A percentile compares a stretch with the other conserved stretches of the same genome.
phyloP scores from a whole-genome alignment of 805 yeast species.

The Candida gorgasii region DNA sequence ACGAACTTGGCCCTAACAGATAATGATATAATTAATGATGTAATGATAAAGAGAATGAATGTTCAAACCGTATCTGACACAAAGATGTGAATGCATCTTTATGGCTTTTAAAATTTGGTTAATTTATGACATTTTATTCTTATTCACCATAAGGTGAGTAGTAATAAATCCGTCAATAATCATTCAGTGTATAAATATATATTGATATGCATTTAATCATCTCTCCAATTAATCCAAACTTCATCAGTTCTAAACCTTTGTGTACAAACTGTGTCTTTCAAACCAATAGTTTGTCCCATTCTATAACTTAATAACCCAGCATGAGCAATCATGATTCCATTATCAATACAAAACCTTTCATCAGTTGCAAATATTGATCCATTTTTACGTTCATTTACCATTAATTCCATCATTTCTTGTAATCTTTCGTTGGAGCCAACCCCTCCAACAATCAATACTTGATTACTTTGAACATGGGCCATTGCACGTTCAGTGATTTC shows the following conservation, averaged over 20 bases:
- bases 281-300: conserved; percentile 65
- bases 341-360: conserved; percentile 95
- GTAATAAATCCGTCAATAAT: conserved; percentile 7
- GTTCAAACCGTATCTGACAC: conserved; percentile 37
- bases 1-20: conserved; percentile 10
- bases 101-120: conserved; percentile 12
- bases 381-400: conserved; percentile 81
- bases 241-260: conserved; percentile 95
- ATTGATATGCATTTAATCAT: conserved; percentile 33
- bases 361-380: conserved; percentile 95
- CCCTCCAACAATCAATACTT: conserved; percentile 95
- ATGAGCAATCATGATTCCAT: conserved; percentile 98
- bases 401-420: conserved; percentile 94
- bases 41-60: conserved; percentile 13
- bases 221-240: conserved; percentile 88
- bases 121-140: conserved; percentile 12
- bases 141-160: conserved; percentile 4
- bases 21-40: conserved; percentile 10
- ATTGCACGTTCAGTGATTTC: conserved; percentile 97
- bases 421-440: conserved; percentile 94
- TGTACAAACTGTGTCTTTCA: conserved; percentile 79
- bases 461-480: conserved; percentile 92
- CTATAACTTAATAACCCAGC: conserved; percentile 89
- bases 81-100: not conserved
- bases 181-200: not conserved